Conservation (phyloP, 768 basidiomycete species). For the Austroboletus eburneus region DNA sequence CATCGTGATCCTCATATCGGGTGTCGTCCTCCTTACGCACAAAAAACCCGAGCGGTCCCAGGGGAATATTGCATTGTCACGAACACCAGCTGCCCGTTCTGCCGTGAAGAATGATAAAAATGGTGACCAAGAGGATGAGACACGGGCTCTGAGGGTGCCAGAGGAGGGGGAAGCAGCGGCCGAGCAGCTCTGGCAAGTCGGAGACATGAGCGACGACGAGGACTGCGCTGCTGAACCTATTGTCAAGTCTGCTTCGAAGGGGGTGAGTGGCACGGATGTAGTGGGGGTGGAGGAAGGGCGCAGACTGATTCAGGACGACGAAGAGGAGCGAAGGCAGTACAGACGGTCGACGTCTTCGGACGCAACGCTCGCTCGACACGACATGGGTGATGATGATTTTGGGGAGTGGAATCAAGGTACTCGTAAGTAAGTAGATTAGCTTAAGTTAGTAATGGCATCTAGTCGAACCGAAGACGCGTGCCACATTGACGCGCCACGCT, state of each 20-base stretch:
- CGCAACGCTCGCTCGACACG: constrained; percentile 29
- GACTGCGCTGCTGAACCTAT: constrained; percentile 42
- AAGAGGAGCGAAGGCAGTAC: constrained; percentile 32
- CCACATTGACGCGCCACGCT: constrained; percentile 7
- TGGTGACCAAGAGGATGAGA: constrained; percentile 35
- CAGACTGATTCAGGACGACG: constrained; percentile 37
- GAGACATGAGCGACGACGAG: constrained; percentile 69
- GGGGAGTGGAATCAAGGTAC: constrained; percentile 29
- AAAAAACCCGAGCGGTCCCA: constrained; percentile 71
- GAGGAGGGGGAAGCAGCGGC: constrained; percentile 36
- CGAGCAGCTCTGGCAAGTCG: constrained; percentile 61
- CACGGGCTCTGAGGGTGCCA: constrained; percentile 31
- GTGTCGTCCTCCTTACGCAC: constrained; percentile 90
- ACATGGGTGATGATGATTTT: constrained; percentile 30
- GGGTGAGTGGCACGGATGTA: constrained; percentile 16
- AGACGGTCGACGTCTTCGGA: constrained; percentile 36
- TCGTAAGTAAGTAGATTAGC: too few relatives aligned
- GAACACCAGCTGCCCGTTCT: constrained; percentile 23
- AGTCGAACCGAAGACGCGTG: constrained; percentile 7
- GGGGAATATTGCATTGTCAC: constrained; percentile 27
- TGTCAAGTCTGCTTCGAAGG: constrained; percentile 19
- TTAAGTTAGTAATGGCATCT: neutral
- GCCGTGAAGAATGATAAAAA: constrained; percentile 13
- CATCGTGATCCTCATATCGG: constrained; percentile 80
- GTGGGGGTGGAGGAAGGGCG: constrained; percentile 39